A percentile compares a stretch with the other conserved stretches of the same genome.
phyloP scores from a whole-genome alignment of 441 rosid genomes.

The Flueggea neowawraea region DNA sequence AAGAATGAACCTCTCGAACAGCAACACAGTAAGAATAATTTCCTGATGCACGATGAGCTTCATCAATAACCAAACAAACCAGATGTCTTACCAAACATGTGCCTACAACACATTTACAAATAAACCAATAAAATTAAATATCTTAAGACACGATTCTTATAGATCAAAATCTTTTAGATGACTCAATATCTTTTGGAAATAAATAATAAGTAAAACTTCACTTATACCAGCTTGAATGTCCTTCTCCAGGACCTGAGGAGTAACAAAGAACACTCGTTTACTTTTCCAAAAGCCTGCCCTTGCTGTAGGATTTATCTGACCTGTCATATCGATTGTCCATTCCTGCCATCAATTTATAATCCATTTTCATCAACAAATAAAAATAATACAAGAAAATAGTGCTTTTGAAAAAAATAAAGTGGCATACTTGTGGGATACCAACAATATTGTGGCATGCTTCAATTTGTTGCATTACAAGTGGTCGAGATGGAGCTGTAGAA shows the following conservation, averaged over 20 bases:
- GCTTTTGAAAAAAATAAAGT: neutral
- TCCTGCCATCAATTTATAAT: conserved; percentile 60
- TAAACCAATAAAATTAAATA: neutral
- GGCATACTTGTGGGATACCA: conserved; percentile 89
- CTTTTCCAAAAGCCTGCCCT: conserved; percentile 81
- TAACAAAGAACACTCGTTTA: conserved; percentile 94
- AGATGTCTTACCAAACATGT: conserved; percentile 65
- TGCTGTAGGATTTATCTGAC: conserved; percentile 71
- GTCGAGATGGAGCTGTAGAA: conserved; percentile 90
- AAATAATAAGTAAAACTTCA: too few relatives aligned
- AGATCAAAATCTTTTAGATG: too few relatives aligned
- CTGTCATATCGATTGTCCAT: conserved; percentile 97
- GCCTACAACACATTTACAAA: conserved; percentile 40
- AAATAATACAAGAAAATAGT: neutral
- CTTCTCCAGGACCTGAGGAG: conserved; percentile 96
- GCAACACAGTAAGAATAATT: conserved; percentile 90
- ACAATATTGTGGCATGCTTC: conserved; percentile 97
- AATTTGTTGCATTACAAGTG: conserved; percentile 96
- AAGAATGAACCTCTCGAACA: conserved; percentile 74
- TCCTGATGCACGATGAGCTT: conserved; percentile 96
- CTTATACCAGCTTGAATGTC: conserved; percentile 88
- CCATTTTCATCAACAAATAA: conserved; percentile 6
- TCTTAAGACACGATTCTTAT: too few relatives aligned
- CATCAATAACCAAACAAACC: conserved; percentile 95
- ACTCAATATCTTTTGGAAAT: too few relatives aligned